These are phyloP conservation scores for Melampsora americana DNA, from an alignment of 1,284 basidiomycete genomes.

Conservation along the genomic window DNA sequence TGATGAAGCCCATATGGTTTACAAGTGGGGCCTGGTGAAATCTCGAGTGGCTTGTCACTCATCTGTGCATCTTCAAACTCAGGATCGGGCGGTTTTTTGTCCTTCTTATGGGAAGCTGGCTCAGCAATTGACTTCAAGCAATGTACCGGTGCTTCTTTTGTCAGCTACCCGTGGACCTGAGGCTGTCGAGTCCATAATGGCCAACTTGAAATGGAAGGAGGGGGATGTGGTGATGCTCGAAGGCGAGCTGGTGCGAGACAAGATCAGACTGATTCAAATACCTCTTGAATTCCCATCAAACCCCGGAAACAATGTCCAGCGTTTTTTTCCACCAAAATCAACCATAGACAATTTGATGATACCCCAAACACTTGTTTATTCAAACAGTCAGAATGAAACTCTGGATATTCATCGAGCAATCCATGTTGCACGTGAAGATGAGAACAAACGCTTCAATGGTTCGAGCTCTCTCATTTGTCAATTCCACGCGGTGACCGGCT, in stretches of 20 bases:
- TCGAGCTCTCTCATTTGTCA: too few species aligned
- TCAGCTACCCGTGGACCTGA: conserved; percentile 10
- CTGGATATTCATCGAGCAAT: too few species aligned
- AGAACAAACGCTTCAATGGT: too few species aligned
- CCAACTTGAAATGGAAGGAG: neutral
- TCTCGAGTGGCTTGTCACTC: neutral
- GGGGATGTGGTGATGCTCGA: neutral
- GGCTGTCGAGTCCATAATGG: neutral
- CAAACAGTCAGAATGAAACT: too few species aligned
- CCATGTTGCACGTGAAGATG: too few species aligned
- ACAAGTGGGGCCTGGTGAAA: conserved; percentile 9
- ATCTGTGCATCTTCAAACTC: neutral
- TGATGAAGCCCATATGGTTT: conserved; percentile 20
- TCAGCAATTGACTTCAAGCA: neutral
- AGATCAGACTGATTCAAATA: too few species aligned
- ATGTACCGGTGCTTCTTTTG: neutral
- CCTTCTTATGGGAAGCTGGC: neutral
- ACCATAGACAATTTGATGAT: too few species aligned
- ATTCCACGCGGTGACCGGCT: too few species aligned
- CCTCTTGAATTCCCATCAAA: too few species aligned
- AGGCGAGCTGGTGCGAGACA: neutral
- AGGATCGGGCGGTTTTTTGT: neutral
- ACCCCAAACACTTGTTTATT: too few species aligned
- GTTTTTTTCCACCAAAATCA: too few species aligned
- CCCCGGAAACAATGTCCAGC: too few species aligned